Evolutionary conservation across 352 stramenopile species (phyloP).

Genomic region (Pythium volutum): DNA sequence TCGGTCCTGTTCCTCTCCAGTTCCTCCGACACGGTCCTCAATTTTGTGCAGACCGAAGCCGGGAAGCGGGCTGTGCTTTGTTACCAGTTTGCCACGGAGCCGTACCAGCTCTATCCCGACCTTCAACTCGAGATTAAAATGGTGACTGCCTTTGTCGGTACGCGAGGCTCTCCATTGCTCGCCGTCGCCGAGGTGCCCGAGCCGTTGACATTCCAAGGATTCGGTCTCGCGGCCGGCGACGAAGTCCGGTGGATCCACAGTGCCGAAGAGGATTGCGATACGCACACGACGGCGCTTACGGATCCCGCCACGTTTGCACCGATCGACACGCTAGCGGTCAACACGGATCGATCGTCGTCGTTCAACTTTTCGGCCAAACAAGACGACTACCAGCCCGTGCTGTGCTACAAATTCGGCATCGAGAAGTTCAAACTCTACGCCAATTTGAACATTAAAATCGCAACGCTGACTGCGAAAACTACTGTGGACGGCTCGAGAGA

Average conservation of each 20-base stretch:
- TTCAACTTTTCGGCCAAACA: constrained; percentile 57
- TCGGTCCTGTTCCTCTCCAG: constrained; percentile 39
- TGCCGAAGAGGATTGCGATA: constrained; percentile 55
- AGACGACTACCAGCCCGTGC: constrained; percentile 43
- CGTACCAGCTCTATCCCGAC: constrained; percentile 48
- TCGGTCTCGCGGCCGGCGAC: constrained; percentile 37
- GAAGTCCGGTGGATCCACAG: constrained; percentile 52
- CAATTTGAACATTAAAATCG: constrained; percentile 46
- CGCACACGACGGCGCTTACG: constrained; percentile 36
- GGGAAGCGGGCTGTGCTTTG: constrained; percentile 42
- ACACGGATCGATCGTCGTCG: constrained; percentile 23
- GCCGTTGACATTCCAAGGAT: constrained; percentile 55
- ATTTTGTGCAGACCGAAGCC: constrained; percentile 35
- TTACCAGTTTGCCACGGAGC: constrained; percentile 60
- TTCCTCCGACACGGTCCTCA: constrained; percentile 25
- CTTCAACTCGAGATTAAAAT: constrained; percentile 55
- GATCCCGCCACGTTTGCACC: constrained; percentile 22
- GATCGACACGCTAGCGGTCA: constrained; percentile 41
- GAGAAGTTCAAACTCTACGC: constrained; percentile 60
- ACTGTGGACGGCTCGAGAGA: constrained; percentile 38
- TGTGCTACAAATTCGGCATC: constrained; percentile 66
- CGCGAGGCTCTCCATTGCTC: constrained; percentile 39
- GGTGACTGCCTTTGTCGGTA: constrained; percentile 42
- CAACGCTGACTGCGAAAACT: constrained; percentile 40
- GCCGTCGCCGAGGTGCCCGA: constrained; percentile 55